Conservation (phyloP, 257 asterid species). For the Solanum phureja region DNA sequence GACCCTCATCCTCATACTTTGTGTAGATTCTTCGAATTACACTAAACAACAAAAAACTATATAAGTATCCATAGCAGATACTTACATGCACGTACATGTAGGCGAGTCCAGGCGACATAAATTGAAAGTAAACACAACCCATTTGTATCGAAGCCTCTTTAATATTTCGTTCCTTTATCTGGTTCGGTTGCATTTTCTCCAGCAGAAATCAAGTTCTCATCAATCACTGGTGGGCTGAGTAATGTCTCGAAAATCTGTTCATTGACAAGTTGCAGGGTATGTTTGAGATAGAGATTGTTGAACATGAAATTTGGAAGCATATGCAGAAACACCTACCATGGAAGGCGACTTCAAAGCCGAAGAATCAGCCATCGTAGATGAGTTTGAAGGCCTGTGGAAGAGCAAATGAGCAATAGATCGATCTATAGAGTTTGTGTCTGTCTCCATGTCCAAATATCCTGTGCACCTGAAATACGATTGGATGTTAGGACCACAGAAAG, state of each 20-base stretch:
- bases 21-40: background rate
- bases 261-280: conserved; percentile 6
- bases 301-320: background rate
- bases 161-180: background rate
- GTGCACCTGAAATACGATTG: conserved; percentile 18
- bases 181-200: conserved; percentile 19
- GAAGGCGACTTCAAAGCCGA: conserved; percentile 21
- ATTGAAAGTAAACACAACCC: background rate
- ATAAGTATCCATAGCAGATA: background rate
- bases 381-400: conserved; percentile 59
- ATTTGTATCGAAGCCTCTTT: background rate
- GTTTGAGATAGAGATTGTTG: conserved; percentile 5
- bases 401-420: conserved; percentile 50
- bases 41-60: background rate
- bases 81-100: background rate
- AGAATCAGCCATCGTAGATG: conserved; percentile 16
- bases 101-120: background rate
- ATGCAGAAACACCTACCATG: conserved; percentile 19
- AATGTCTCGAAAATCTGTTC: conserved; percentile 39
- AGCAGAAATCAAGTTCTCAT: conserved; percentile 10
- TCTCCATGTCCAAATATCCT: conserved; percentile 54
- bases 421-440: conserved; percentile 75
- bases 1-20: background rate
- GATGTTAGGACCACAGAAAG: background rate
- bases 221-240: conserved; percentile 19